Evolutionary conservation across 192 early-diverging fungal genomes (phyloP), one percentile per base, ranked within the genome.

Genomic region (Backusella westeae): DNA sequence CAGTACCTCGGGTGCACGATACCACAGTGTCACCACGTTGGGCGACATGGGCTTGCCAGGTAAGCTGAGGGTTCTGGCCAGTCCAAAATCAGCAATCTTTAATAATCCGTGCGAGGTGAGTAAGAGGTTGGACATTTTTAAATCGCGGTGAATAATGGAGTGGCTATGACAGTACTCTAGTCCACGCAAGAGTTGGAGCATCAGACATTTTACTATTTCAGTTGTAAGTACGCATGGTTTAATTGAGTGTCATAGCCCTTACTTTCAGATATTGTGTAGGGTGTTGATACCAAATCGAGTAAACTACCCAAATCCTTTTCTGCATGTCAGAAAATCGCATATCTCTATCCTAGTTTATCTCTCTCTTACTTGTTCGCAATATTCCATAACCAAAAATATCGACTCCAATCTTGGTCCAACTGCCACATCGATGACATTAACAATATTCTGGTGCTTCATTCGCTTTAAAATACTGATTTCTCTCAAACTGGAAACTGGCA

Each of bases 371-470:
- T 93, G 91, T 69, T 93, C 91, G 80, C 96, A 97, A 73, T 91
- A 93, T 77, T 96, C 95, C 95, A 97, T 95, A 29, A 94, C 93
- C 85, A 97, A 90, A 78, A 95, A 97, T 32, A 96, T 92, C 66
- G 89, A 88, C 69, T 95, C 92, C 42, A 90, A 75, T 36, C 76
- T 44, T 3, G 72, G 73, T 1, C 93, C 94, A 0, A 90, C 93
- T 9, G 89, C 92, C 7, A 96, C 91, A 32, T 94, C 92, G 17
- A 83, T 73, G 6, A 95, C 88, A 59, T 81, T 81, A 19, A 96
- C 91, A 67, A 96, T 86, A 80, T 95, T 96, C 63, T 74, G 84
- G 78, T 96, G 94, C n/a, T 77, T 73, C 73, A 95, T 79, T 41
- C 76, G 65, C 49, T 85, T 90, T 34, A 96, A 77, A 6, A 96